phyloP scores from a whole-genome alignment of 345 rosid genomes.

The Mercurialis annua region DNA sequence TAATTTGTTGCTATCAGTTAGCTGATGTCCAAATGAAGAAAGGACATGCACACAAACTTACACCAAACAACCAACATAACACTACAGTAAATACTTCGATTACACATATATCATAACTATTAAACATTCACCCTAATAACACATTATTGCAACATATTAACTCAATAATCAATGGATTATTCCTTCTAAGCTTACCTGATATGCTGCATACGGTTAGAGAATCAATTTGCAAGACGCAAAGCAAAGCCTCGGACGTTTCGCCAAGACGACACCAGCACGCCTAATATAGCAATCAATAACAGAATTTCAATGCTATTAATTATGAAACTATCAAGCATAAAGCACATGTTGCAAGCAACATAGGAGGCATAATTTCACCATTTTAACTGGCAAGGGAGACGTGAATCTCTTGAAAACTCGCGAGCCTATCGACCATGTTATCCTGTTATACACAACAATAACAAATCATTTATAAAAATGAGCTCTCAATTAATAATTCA shows the following conservation, averaged over 20 bases:
- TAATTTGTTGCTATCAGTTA: neutral
- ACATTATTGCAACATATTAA: neutral
- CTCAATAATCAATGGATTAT: neutral
- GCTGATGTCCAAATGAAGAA: neutral
- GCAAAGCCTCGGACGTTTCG: slow-evolving; percentile 55
- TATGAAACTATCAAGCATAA: neutral
- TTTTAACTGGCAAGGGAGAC: slow-evolving; percentile 24
- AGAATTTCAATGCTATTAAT: neutral
- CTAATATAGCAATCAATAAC: slow-evolving; percentile 25
- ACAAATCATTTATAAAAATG: neutral
- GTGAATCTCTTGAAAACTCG: slow-evolving; percentile 29
- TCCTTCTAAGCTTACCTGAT: slow-evolving; percentile 60
- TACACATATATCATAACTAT: neutral
- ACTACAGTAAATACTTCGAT: neutral
- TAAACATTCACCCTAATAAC: neutral
- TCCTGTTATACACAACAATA: slow-evolving; percentile 13
- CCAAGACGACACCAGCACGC: slow-evolving; percentile 88
- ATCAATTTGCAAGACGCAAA: slow-evolving; percentile 70
- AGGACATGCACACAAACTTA: neutral
- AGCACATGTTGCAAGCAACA: neutral
- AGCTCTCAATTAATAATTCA: neutral
- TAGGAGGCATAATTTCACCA: slow-evolving; percentile 7
- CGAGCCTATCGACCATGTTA: slow-evolving; percentile 30
- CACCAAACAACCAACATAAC: neutral
- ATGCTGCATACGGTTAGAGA: slow-evolving; percentile 64